Conservation (phyloP, 148 eudicot genomes). For the Amaranthus palmeri region DNA sequence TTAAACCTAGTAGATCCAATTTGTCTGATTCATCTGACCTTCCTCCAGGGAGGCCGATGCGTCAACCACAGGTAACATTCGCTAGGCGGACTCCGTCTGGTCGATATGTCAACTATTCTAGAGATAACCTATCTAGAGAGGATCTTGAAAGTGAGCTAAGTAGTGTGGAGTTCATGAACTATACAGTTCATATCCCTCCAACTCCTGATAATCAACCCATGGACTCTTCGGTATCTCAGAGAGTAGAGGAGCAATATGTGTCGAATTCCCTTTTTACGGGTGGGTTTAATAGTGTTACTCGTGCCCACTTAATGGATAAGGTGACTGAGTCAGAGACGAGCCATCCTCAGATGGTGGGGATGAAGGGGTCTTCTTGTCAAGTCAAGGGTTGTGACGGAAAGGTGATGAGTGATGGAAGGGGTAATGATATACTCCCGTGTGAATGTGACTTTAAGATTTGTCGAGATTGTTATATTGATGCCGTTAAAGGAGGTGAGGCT, state of each 20-base stretch:
- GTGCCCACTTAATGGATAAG: conserved; percentile 95
- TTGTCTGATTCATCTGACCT: conserved; percentile 47
- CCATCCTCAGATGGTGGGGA: conserved; percentile 98
- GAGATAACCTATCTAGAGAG: conserved; percentile 53
- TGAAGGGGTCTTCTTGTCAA: conserved; percentile 78
- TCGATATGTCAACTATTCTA: conserved; percentile 69
- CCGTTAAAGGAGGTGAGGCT: conserved; percentile 76
- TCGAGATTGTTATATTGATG: conserved; percentile 77
- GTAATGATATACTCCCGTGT: conserved; percentile 88
- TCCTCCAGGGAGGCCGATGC: conserved; percentile 45
- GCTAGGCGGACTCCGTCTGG: conserved; percentile 83
- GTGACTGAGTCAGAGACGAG: conserved; percentile 75
- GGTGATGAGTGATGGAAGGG: conserved; percentile 89
- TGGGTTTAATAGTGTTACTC: conserved; percentile 80
- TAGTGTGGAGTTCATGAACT: conserved; percentile 57
- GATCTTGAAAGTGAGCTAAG: conserved; percentile 78
- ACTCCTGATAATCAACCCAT: conserved; percentile 94
- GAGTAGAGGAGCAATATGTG: conserved; percentile 95
- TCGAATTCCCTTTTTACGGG: conserved; percentile 86
- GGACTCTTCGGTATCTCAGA: conserved; percentile 70
- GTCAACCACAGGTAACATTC: conserved; percentile 53
- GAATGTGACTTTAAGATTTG: conserved; percentile 97
- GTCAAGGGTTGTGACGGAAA: conserved; percentile 88
- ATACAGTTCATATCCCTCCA: conserved; percentile 86
- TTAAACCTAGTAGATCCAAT: conserved; percentile 41